Evolutionary conservation across 768 basidiomycete species (phyloP).

Genomic region (Boletus reticulatus): DNA sequence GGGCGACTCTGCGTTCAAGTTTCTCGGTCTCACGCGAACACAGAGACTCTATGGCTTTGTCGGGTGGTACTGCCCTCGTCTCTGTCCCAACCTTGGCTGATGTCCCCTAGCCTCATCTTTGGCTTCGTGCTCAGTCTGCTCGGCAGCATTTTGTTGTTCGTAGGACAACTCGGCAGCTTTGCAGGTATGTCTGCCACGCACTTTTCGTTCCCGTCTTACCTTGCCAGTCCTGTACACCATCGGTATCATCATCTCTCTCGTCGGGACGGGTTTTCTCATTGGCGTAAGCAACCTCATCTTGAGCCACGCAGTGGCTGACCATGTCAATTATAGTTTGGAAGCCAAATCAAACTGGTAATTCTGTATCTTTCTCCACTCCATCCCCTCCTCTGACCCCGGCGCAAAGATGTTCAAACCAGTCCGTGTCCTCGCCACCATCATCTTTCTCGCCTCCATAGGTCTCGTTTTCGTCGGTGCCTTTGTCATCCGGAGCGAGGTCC

Average conservation of each 20-base stretch:
- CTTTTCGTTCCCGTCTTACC: not conserved
- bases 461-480: slow-evolving; percentile 88
- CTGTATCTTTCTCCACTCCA: not conserved
- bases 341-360: slow-evolving; percentile 76
- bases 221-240: slow-evolving; percentile 72
- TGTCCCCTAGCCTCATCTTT: slow-evolving; percentile 59
- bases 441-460: slow-evolving; percentile 75
- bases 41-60: slow-evolving; percentile 85
- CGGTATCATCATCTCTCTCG: slow-evolving; percentile 77
- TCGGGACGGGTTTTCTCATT: slow-evolving; percentile 89
- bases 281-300: slow-evolving; percentile 55
- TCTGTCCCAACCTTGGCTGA: no score
- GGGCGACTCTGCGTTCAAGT: slow-evolving; percentile 84
- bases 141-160: slow-evolving; percentile 73
- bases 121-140: slow-evolving; percentile 83
- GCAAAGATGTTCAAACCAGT: slow-evolving; percentile 92
- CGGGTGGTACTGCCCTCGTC: slow-evolving; percentile 55
- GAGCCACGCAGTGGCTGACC: not conserved
- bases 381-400: not conserved
- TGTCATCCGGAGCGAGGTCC: slow-evolving; percentile 63
- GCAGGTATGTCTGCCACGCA: slow-evolving; percentile 59
- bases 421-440: slow-evolving; percentile 74
- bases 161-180: slow-evolving; percentile 67
- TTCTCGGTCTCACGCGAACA: slow-evolving; percentile 72
- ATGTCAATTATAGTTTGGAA: slow-evolving; percentile 53